Evolutionary conservation across 1,284 basidiomycete species (phyloP), one percentile per base, ranked within the genome.

Genomic region (Coniophora puteana): DNA sequence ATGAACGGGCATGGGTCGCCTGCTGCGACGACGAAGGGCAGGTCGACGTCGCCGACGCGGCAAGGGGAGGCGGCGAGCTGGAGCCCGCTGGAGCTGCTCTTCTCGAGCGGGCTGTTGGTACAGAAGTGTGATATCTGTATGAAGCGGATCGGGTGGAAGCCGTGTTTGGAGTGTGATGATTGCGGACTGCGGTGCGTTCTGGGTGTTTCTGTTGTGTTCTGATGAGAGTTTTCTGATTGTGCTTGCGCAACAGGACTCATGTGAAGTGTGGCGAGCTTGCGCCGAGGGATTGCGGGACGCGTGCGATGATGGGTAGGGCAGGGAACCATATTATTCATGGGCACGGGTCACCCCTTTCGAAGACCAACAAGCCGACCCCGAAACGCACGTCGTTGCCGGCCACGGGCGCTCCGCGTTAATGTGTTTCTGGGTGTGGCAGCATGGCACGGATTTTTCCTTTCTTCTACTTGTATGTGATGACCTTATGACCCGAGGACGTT

Each of bases 91-190:
- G 87, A 89, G 36, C 69, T 89, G 51, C 76, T 91, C 54, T 85
- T 84, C 61, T 80, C 78, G 11, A 81, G 78, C 54, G 79, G 76
- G 5, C 59, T 85, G 34, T 58, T 87, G 23, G 76, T 77, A 3
- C 73, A 79, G 31, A 91, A 86, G 57, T 94, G 91, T 55, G 86
- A 89, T 57, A 69, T 92, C 8, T 94, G 91, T 55, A 56, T 61
- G 36, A 93, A 92, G 69, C 69, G 86, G 36, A 69, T 94, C 34
- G 89, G 90, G 12, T 85, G 85, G 79, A 90, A 91, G 56, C 81
- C 88, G 16, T 78, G 86, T 22, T 64, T 94, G 22, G 82, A 89
- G 54, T 94, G 92, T 59, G 92, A 95, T 61, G 92, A 94, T 62
- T 95, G 92, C 64, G 78, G 80, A 16, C 58, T 85, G 49, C 69